Evolutionary conservation across 2,329 filamentous ascomycete genomes (phyloP), one percentile per base, ranked within the genome.

Genomic region (Cladosporium sp.): DNA sequence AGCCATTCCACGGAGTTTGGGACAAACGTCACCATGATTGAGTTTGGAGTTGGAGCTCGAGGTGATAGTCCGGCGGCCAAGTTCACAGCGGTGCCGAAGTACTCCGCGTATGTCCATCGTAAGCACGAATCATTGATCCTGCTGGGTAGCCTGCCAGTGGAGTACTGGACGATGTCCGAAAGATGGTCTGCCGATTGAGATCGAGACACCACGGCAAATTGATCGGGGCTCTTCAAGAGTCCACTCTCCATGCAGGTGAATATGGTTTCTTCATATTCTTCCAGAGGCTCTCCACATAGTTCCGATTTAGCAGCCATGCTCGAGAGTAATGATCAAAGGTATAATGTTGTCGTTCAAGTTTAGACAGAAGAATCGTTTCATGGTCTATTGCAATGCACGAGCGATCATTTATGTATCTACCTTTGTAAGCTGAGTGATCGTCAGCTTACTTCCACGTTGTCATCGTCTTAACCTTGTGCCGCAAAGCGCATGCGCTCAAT

Each of bases 1-100:
- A 59, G 61, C 17, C 47, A 63, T 42, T 65, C 61, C 7, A 65
- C 59, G 7, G 61, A 54, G 30, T 63, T 65, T 1, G 63, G 56
- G 15, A 63, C 52, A 15, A 65, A 55, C 3, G 63, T 65, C 2
- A 61, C 59, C 4, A 63, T 59, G 39, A 58, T 58, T 58, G 63
- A 61, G 38, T 60, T 55, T 19, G 61, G 50, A 19, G 59, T 38
- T 14, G 60, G 36, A 17, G 54, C 54, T 9, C 58, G 42, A 20
- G 30, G 37, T n/a, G 59, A 19, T 22, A 65, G n/a, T 4, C 60
- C 59, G 7, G 52, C 36, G 14, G 56, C 43, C 12, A 63, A 49
- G 5, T 59, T 63, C 1, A 61, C 12, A 3, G 61, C 49, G 7
- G 59, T 60, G 6, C 11, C 15, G 28, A 62, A 58, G 28, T 62